A percentile compares a stretch with the other conserved stretches of the same genome.
These are phyloP conservation scores for Mycena vitilis DNA, from an alignment of 768 basidiomycete genomes.

Conservation along the genomic window DNA sequence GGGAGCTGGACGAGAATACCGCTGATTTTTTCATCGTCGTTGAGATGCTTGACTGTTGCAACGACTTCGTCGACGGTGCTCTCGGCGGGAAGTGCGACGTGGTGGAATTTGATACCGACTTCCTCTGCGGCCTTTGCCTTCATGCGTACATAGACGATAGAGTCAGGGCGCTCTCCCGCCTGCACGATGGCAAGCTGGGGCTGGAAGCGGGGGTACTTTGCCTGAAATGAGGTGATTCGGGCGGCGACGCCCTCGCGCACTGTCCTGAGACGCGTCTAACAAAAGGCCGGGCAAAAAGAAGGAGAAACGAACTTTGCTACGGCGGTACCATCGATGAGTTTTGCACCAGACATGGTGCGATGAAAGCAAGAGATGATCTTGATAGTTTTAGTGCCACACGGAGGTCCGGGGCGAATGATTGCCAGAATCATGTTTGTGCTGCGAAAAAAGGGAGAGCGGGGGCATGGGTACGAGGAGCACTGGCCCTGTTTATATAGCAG, in stretches of 20 bases:
- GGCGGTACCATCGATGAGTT: conserved; percentile 84
- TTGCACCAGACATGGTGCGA: conserved; percentile 52
- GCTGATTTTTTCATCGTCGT: conserved; percentile 82
- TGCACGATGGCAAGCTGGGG: conserved; percentile 94
- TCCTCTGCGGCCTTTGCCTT: conserved; percentile 96
- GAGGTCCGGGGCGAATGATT: conserved; percentile 17
- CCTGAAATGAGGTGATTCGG: conserved; percentile 72
- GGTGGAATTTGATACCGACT: conserved; percentile 89
- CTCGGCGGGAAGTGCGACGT: conserved; percentile 78
- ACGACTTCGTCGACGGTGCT: conserved; percentile 83
- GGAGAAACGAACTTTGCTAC: conserved; percentile 77
- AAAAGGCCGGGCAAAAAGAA: not conserved
- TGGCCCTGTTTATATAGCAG: not conserved
- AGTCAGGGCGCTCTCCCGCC: conserved; percentile 93
- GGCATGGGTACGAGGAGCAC: not conserved
- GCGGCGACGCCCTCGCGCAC: conserved; percentile 82
- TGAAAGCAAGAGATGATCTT: conserved; percentile 17
- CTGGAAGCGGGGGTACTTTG: conserved; percentile 86
- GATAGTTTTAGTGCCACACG: conserved; percentile 17
- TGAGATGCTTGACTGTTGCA: conserved; percentile 81
- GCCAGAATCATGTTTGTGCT: not conserved
- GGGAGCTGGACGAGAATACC: conserved; percentile 98
- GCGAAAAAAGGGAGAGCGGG: not conserved
- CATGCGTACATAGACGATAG: conserved; percentile 94
- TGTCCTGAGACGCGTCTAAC: conserved; percentile 61